Conservation (phyloP, 2,329 filamentous ascomycete species). For the Stenocarpella maydis region DNA sequence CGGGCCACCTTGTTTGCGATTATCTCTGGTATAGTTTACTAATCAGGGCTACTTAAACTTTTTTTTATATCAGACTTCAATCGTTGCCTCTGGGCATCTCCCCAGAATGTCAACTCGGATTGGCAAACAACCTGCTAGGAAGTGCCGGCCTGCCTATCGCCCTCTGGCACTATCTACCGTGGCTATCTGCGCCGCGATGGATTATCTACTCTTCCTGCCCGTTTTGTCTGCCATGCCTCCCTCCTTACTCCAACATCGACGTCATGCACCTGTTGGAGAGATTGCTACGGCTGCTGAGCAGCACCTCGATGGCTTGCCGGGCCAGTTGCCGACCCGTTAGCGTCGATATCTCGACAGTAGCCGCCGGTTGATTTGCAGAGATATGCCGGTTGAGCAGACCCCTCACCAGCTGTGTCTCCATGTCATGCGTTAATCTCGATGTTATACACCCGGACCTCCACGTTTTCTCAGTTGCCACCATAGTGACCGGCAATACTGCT, state of each 20-base stretch:
- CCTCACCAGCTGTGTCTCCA: not conserved
- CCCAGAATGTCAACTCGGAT: not conserved
- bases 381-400: not conserved
- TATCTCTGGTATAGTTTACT: too few species aligned
- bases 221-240: constrained; percentile 1
- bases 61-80: too few species aligned
- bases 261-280: not conserved
- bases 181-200: not conserved
- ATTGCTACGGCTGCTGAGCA: not conserved
- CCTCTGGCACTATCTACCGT: constrained; percentile 2
- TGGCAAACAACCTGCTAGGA: not conserved
- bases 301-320: constrained; percentile 13
- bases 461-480: too few species aligned
- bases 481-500: not conserved
- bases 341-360: not conserved
- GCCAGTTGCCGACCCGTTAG: not conserved
- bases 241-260: constrained; percentile 12
- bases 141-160: not conserved
- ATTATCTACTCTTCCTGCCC: not conserved
- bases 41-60: too few species aligned
- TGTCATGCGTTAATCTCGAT: too few species aligned
- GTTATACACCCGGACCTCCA: too few species aligned
- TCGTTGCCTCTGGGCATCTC: not conserved
- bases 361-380: not conserved
- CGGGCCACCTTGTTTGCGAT: too few species aligned